Evolutionary conservation across 306 rosid species (phyloP).

Genomic region (Carpinus fangiana): DNA sequence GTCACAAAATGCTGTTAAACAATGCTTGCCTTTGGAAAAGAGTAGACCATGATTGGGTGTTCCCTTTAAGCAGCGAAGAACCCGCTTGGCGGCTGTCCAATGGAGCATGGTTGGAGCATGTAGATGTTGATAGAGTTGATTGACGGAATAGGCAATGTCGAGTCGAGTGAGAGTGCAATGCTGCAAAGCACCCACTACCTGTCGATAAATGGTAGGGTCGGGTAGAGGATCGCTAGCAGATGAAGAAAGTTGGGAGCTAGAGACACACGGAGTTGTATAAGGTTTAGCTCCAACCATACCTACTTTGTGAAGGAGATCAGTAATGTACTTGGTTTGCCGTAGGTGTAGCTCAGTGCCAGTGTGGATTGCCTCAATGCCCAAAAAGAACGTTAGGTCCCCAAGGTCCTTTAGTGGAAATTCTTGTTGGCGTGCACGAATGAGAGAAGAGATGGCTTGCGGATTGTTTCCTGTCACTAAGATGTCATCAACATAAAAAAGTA

Average conservation of each 20-base stretch:
- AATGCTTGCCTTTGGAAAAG: no score
- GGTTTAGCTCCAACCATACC: background rate
- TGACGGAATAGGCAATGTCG: background rate
- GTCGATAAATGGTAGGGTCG: background rate
- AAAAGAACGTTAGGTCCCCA: background rate
- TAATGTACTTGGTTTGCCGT: background rate
- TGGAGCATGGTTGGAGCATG: background rate
- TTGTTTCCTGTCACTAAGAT: no score
- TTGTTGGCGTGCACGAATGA: no score
- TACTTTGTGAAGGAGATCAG: no score
- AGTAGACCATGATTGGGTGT: no score
- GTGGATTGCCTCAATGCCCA: background rate
- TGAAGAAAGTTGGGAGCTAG: background rate
- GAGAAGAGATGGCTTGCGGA: no score
- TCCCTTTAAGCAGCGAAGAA: background rate
- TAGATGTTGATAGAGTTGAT: background rate
- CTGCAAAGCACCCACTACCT: background rate
- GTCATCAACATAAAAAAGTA: no score
- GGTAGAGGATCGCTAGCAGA: background rate
- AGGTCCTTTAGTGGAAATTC: background rate
- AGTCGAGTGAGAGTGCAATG: background rate
- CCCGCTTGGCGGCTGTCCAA: no score
- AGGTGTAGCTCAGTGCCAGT: background rate
- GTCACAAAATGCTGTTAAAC: no score
- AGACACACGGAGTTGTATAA: no score